These are phyloP conservation scores for Pelargonium citronellum DNA, from an alignment of 441 rosid genomes.

Conservation along the genomic window DNA sequence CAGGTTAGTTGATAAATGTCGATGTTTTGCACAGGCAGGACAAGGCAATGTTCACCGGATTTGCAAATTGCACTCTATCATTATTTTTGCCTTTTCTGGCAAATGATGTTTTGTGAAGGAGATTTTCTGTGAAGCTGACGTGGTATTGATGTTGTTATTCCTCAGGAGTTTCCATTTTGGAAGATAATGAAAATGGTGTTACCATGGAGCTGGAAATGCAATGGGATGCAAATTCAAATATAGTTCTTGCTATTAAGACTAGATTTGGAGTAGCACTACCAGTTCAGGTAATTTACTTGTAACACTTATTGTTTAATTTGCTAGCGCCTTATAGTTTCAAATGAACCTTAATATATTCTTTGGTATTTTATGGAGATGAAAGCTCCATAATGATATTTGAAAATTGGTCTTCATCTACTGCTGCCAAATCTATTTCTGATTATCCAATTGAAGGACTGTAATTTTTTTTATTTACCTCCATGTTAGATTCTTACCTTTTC, in stretches of 20 bases:
- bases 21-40: no score
- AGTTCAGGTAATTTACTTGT: slow-evolving; percentile 43
- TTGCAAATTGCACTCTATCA: not conserved
- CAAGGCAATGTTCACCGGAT: no score
- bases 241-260: slow-evolving; percentile 59
- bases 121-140: not conserved
- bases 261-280: slow-evolving; percentile 61
- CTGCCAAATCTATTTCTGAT: slow-evolving; percentile 9
- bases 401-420: slow-evolving; percentile 1
- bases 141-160: slow-evolving; percentile 10
- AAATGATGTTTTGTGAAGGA: not conserved
- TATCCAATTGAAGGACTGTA: not conserved
- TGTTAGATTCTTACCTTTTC: not conserved
- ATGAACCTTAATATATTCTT: slow-evolving; percentile 2
- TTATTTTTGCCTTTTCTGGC: not conserved
- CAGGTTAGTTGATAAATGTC: slow-evolving; percentile 44
- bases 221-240: slow-evolving; percentile 71
- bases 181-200: slow-evolving; percentile 41
- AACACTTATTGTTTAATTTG: slow-evolving; percentile 6
- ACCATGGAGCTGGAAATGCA: slow-evolving; percentile 71
- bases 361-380: slow-evolving; percentile 7
- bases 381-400: not conserved
- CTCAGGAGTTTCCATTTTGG: slow-evolving; percentile 51
- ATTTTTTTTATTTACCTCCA: slow-evolving; percentile 3
- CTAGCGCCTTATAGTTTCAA: not conserved